Percentiles rank a stretch among this genome's conserved stretches.
Evolutionary conservation across 2,329 filamentous ascomycete genomes (phyloP).

Genomic region (Fulvia fulva): DNA sequence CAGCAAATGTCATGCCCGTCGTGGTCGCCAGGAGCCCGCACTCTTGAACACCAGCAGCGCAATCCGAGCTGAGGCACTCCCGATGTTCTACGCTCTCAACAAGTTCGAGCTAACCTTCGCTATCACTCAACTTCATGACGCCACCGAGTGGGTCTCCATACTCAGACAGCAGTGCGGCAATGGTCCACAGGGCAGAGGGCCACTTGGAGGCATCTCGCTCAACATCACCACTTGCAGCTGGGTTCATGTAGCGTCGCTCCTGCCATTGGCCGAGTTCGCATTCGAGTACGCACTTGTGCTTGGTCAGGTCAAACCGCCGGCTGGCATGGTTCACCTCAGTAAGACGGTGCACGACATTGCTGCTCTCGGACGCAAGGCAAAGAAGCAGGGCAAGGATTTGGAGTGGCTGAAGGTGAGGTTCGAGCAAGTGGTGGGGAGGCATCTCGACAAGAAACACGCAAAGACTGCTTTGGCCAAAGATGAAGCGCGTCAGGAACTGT

Average conservation of each 20-base stretch:
- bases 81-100: slow-evolving; percentile 11
- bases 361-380: neutral
- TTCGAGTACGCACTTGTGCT: neutral
- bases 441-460: neutral
- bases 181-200: neutral
- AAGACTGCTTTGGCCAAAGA: neutral
- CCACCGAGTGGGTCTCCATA: neutral
- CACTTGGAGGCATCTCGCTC: neutral
- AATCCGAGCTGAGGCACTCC: slow-evolving; percentile 10
- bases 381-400: neutral
- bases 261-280: neutral
- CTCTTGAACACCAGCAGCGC: slow-evolving; percentile 4
- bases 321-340: neutral
- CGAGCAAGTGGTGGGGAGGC: neutral
- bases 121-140: neutral
- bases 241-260: neutral
- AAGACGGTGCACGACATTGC: neutral
- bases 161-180: neutral
- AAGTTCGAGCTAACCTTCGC: slow-evolving; percentile 4
- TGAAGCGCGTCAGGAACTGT: neutral
- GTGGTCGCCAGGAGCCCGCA: slow-evolving; percentile 1
- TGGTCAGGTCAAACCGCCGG: neutral
- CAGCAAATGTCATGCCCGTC: neutral
- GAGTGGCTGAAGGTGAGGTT: neutral
- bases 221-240: neutral